Conservation (phyloP, 495 filamentous ascomycete genomes). For the Penicillium verhagenii region DNA sequence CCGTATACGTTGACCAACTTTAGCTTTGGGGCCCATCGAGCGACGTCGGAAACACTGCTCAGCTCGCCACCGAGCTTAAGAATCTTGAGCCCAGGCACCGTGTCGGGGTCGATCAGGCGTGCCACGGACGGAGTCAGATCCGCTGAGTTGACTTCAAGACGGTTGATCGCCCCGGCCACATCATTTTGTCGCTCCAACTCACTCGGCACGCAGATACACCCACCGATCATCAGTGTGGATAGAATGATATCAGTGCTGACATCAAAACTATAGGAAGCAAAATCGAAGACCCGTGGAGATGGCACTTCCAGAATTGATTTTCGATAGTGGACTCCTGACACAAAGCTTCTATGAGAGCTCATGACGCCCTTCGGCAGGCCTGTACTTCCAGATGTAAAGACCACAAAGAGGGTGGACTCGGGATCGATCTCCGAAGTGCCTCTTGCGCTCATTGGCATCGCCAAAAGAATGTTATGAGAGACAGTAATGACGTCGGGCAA, state of each 20-base stretch:
- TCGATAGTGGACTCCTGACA: background rate
- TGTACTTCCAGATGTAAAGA: conserved; percentile 12
- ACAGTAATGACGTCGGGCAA: background rate
- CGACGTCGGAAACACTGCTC: too few species aligned
- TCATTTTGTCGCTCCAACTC: background rate
- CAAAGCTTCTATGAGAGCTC: background rate
- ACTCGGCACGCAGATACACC: background rate
- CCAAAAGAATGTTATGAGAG: background rate
- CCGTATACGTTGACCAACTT: too few species aligned
- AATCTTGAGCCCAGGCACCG: background rate
- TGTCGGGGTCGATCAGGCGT: background rate
- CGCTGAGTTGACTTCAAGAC: background rate
- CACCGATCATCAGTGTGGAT: background rate
- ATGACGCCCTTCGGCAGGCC: conserved; percentile 7
- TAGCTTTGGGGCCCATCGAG: too few species aligned
- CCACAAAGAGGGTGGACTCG: background rate
- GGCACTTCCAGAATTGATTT: background rate
- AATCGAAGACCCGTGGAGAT: conserved; percentile 13
- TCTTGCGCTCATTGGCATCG: background rate
- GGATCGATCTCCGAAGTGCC: background rate
- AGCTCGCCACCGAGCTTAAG: background rate
- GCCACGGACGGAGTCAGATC: background rate
- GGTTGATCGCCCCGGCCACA: background rate
- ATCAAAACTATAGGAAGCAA: conserved; percentile 14
- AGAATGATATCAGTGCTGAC: conserved; percentile 2